A percentile compares a stretch with the other conserved stretches of the same genome.
These are phyloP conservation scores for Aspergillus sp. DNA, from an alignment of 2,329 filamentous ascomycete genomes.

Conservation along the genomic window DNA sequence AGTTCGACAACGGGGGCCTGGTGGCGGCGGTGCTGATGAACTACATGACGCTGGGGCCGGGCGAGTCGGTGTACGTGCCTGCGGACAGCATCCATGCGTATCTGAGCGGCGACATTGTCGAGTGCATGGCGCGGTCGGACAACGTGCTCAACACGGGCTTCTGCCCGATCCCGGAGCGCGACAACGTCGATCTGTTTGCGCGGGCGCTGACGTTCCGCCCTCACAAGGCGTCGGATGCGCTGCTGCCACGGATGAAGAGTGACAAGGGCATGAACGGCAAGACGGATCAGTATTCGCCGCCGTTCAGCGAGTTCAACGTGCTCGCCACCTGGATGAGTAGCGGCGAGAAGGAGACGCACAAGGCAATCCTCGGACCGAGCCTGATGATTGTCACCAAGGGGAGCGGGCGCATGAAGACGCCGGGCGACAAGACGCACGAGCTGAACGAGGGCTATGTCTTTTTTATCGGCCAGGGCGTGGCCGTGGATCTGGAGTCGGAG, in stretches of 20 bases:
- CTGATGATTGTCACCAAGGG: slow-evolving; percentile 56
- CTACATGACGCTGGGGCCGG: slow-evolving; percentile 55
- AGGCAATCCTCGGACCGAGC: slow-evolving; percentile 50
- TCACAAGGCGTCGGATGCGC: slow-evolving; percentile 48
- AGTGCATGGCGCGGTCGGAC: slow-evolving; percentile 68
- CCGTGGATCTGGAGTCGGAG: slow-evolving; percentile 37
- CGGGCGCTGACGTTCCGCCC: slow-evolving; percentile 55
- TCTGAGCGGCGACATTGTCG: slow-evolving; percentile 62
- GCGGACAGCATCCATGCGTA: slow-evolving; percentile 68
- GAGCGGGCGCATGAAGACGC: slow-evolving; percentile 46
- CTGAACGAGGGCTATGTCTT: slow-evolving; percentile 56
- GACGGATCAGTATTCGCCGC: slow-evolving; percentile 56
- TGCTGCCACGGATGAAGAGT: slow-evolving; percentile 43
- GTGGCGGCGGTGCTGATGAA: slow-evolving; percentile 68
- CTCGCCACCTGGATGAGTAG: slow-evolving; percentile 48
- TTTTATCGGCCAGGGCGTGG: slow-evolving; percentile 53
- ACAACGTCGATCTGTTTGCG: slow-evolving; percentile 56
- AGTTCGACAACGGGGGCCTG: slow-evolving; percentile 55
- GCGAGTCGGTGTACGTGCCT: slow-evolving; percentile 61
- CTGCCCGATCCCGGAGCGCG: slow-evolving; percentile 56
- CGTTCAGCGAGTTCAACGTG: slow-evolving; percentile 64
- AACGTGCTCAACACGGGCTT: slow-evolving; percentile 69
- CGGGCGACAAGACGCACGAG: slow-evolving; percentile 42
- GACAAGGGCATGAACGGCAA: slow-evolving; percentile 48
- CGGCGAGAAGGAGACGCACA: slow-evolving; percentile 51